Percentiles rank a stretch among this genome's conserved stretches.
phyloP scores from a whole-genome alignment of 306 rosid species.

The Quercus berberidifolia region DNA sequence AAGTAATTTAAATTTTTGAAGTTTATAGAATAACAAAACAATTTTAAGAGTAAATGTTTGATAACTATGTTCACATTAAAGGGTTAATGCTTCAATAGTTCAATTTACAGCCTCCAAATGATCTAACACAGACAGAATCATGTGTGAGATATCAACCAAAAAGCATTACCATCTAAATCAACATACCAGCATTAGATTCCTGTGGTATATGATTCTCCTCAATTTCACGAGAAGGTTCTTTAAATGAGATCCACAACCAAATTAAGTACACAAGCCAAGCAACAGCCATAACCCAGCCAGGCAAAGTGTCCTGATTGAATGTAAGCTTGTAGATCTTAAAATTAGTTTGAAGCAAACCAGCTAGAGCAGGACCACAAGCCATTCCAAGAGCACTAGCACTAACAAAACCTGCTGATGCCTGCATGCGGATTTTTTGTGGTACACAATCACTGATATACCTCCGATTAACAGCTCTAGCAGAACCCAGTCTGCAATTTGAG shows the following conservation, averaged over 20 bases:
- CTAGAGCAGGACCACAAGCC: slow-evolving; percentile 99
- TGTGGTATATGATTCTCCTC: slow-evolving; percentile 37
- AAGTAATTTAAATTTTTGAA: not conserved
- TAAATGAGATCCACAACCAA: slow-evolving; percentile 82
- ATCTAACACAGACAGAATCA: not conserved
- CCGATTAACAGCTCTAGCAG: slow-evolving; percentile 98
- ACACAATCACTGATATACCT: slow-evolving; percentile 98
- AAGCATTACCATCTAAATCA: slow-evolving; percentile 15
- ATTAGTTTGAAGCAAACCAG: slow-evolving; percentile 79
- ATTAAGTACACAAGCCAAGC: slow-evolving; percentile 84
- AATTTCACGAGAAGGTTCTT: slow-evolving; percentile 70
- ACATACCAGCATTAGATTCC: slow-evolving; percentile 63
- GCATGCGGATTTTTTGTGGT: slow-evolving; percentile 82
- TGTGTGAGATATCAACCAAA: slow-evolving; percentile 3
- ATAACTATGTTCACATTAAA: slow-evolving; percentile 10
- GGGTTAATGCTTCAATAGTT: not conserved
- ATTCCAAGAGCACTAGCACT: slow-evolving; percentile 99
- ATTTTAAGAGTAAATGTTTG: not conserved
- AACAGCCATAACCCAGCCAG: slow-evolving; percentile 96
- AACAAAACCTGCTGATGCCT: slow-evolving; percentile 98
- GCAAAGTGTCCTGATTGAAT: slow-evolving; percentile 77
- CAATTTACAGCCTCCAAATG: not conserved
- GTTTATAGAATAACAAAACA: not conserved
- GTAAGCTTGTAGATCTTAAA: slow-evolving; percentile 81
- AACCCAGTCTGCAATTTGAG: slow-evolving; percentile 70